phyloP scores from a whole-genome alignment of 2,329 filamentous ascomycete genomes.

The Fusarium dimerum region DNA sequence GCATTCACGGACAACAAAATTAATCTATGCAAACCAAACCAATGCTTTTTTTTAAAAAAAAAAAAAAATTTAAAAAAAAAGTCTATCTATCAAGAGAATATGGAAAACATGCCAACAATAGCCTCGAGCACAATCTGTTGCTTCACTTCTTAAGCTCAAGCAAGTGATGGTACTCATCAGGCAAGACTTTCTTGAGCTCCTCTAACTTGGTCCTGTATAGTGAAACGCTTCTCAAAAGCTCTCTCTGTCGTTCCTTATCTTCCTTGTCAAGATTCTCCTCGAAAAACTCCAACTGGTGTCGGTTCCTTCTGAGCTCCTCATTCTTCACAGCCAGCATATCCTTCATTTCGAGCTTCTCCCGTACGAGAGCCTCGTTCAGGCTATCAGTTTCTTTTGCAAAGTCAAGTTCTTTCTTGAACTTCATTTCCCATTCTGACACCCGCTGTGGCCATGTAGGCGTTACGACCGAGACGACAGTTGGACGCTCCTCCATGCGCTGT shows the following conservation, averaged over 20 bases:
- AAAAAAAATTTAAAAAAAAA: conserved; percentile 32
- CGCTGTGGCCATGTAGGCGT: conserved; percentile 34
- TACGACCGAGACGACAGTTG: conserved; percentile 38
- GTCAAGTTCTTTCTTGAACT: conserved; percentile 25
- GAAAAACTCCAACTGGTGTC: conserved; percentile 19
- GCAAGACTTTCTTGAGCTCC: conserved; percentile 14
- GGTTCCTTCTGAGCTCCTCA: conserved; percentile 19
- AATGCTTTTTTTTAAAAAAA: conserved; percentile 8
- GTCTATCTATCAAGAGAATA: not conserved
- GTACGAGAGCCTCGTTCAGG: conserved; percentile 17
- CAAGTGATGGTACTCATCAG: conserved; percentile 5
- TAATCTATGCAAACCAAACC: too few species aligned
- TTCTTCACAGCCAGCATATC: conserved; percentile 20
- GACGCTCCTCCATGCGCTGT: conserved; percentile 45
- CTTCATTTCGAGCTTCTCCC: conserved; percentile 24
- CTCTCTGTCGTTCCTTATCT: not conserved
- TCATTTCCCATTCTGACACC: conserved; percentile 34
- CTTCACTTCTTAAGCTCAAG: not conserved
- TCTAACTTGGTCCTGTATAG: conserved; percentile 17
- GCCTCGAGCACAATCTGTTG: too few species aligned
- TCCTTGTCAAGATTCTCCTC: conserved; percentile 10
- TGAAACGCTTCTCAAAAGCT: conserved; percentile 4
- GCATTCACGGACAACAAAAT: too few species aligned
- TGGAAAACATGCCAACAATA: too few species aligned
- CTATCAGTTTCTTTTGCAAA: conserved; percentile 15